phyloP scores from a whole-genome alignment of 192 early-diverging fungal genomes.

The Umbelopsis vinacea region DNA sequence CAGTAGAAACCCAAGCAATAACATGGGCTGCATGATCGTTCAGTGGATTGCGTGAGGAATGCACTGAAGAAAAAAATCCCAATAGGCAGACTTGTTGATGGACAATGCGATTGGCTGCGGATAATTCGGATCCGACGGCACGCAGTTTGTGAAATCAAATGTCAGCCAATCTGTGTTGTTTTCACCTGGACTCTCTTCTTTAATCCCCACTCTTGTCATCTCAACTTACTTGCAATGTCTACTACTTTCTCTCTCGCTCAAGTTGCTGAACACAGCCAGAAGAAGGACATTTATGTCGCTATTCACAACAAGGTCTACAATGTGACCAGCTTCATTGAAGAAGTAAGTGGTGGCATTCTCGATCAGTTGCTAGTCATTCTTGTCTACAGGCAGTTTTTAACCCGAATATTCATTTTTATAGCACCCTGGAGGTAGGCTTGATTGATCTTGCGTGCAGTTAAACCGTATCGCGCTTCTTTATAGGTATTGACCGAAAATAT shows the following conservation, averaged over 20 bases:
- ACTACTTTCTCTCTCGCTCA: conserved; percentile 56
- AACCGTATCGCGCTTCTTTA: not conserved
- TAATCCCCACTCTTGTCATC: conserved; percentile 17
- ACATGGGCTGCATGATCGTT: not conserved
- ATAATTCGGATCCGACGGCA: conserved; percentile 3
- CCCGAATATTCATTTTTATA: conserved; percentile 32
- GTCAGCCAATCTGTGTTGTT: not conserved
- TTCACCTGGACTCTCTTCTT: not conserved
- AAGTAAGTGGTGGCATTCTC: conserved; percentile 42
- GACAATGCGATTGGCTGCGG: conserved; percentile 11
- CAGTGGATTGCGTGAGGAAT: not conserved
- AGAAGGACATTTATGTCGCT: conserved; percentile 78
- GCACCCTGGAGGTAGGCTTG: conserved; percentile 83
- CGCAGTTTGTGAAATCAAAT: not conserved
- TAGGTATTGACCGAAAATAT: not conserved
- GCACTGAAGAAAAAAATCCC: not conserved
- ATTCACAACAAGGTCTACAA: conserved; percentile 81
- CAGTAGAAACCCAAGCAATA: not conserved
- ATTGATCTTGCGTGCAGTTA: not conserved
- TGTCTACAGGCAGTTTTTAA: not conserved
- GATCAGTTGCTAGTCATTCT: too few species aligned
- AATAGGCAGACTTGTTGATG: not conserved
- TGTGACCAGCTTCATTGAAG: conserved; percentile 76
- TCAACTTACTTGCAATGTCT: conserved; percentile 16
- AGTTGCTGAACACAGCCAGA: conserved; percentile 70